phyloP scores from a whole-genome alignment of 2,329 filamentous ascomycete genomes.

The Colletotrichum lini region DNA sequence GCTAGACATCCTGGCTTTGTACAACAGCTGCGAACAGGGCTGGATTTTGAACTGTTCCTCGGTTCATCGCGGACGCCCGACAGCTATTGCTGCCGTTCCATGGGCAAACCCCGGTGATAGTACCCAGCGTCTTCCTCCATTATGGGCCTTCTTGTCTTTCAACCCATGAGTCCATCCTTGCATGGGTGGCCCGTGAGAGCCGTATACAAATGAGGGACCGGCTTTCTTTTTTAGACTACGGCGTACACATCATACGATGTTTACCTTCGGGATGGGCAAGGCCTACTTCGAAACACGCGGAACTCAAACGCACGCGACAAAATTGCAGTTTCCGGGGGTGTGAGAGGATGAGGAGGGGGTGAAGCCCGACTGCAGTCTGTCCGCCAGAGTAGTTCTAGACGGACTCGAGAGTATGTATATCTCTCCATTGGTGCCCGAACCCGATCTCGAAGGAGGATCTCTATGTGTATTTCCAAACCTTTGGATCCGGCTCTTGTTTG shows the following conservation, averaged over 20 bases:
- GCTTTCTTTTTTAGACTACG: conserved; percentile 35
- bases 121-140: conserved; percentile 15
- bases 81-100: conserved; percentile 19
- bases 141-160: conserved; percentile 6
- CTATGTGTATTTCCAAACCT: conserved; percentile 2
- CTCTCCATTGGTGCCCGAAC: conserved; percentile 20
- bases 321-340: neutral
- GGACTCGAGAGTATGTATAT: conserved; percentile 18
- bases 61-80: conserved; percentile 28
- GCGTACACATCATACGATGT: conserved; percentile 40
- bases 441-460: neutral
- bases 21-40: conserved; percentile 26
- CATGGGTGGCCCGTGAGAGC: conserved; percentile 23
- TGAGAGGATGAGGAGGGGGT: conserved; percentile 8
- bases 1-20: conserved; percentile 8
- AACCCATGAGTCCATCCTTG: conserved; percentile 31
- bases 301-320: conserved; percentile 13
- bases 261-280: conserved; percentile 30
- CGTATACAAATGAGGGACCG: conserved; percentile 29
- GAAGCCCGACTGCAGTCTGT: neutral
- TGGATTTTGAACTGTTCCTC: conserved; percentile 24
- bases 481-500: conserved; percentile 11
- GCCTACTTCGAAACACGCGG: conserved; percentile 19
- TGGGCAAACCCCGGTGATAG: neutral
- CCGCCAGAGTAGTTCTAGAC: conserved; percentile 14